Percentiles rank a stretch among this genome's conserved stretches.
Evolutionary conservation across 2,329 filamentous ascomycete genomes (phyloP).

Genomic region (Colletotrichum somersetense): DNA sequence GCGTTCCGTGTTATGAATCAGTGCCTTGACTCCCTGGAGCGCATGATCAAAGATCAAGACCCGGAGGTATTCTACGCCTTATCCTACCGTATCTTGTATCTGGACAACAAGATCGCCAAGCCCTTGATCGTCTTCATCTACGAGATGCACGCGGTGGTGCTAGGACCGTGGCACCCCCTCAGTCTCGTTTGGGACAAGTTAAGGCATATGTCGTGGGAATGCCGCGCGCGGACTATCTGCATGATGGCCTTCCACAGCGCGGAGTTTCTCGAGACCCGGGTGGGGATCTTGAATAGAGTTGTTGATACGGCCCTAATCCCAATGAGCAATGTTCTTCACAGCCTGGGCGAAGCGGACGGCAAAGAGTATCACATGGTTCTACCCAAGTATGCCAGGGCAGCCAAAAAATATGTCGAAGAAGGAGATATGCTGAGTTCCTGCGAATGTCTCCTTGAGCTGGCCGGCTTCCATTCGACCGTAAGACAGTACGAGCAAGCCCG

Average conservation of each 20-base stretch:
- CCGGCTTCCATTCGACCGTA: rapidly evolving
- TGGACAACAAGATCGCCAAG: not conserved
- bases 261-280: not conserved
- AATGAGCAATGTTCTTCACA: too few relatives aligned
- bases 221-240: not conserved
- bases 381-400: not conserved
- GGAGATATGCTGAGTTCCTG: not conserved
- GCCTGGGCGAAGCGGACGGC: not conserved
- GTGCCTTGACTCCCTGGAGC: not conserved
- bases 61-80: not conserved
- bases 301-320: too few relatives aligned
- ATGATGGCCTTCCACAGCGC: not conserved
- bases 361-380: not conserved
- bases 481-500: not conserved
- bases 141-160: not conserved
- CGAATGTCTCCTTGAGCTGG: not conserved
- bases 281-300: not conserved
- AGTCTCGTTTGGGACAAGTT: not conserved
- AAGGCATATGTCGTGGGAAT: not conserved
- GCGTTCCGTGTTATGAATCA: not conserved
- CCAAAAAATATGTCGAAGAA: not conserved
- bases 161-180: not conserved
- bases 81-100: not conserved
- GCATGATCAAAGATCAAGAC: not conserved
- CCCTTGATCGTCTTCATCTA: not conserved